Percentiles rank a stretch among this genome's conserved stretches.
Conservation (phyloP, 192 early-diverging fungal genomes). For the Martensiomyces pterosporus region DNA sequence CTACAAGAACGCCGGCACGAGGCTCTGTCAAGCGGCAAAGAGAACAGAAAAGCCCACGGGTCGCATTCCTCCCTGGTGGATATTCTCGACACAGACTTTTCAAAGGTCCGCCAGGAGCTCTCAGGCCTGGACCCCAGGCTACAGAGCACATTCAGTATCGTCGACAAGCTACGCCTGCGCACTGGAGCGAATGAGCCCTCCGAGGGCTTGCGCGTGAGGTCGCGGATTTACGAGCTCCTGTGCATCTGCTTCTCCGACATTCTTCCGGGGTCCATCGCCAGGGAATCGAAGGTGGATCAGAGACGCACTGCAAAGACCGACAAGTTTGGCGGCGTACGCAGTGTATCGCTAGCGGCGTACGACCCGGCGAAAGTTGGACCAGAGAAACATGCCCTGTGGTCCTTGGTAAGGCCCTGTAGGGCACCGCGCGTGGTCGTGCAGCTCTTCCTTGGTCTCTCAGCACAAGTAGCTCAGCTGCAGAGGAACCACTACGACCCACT, state of each 20-base stretch:
- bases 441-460: conserved; percentile 31
- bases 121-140: conserved; percentile 15
- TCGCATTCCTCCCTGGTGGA: not conserved
- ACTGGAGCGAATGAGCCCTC: conserved; percentile 15
- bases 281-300: not conserved
- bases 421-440: conserved; percentile 15
- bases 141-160: conserved; percentile 11
- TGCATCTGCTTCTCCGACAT: conserved; percentile 23
- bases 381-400: conserved; percentile 16
- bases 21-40: too few relatives aligned
- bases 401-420: conserved; percentile 25
- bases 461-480: conserved; percentile 24
- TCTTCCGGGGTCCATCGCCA: not conserved
- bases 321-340: not conserved
- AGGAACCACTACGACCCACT: conserved; percentile 4
- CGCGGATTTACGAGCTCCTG: conserved; percentile 20
- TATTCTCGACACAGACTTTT: conserved; percentile 4
- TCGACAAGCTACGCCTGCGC: conserved; percentile 19
- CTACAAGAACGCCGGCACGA: conserved; percentile 12
- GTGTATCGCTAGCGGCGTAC: not conserved
- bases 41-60: not conserved
- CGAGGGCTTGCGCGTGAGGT: conserved; percentile 16
- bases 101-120: conserved; percentile 6
- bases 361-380: not conserved
- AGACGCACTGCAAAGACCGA: too few relatives aligned